Conservation (phyloP, 169 alveolate genomes). For the Plasmodium cynomolgi region DNA sequence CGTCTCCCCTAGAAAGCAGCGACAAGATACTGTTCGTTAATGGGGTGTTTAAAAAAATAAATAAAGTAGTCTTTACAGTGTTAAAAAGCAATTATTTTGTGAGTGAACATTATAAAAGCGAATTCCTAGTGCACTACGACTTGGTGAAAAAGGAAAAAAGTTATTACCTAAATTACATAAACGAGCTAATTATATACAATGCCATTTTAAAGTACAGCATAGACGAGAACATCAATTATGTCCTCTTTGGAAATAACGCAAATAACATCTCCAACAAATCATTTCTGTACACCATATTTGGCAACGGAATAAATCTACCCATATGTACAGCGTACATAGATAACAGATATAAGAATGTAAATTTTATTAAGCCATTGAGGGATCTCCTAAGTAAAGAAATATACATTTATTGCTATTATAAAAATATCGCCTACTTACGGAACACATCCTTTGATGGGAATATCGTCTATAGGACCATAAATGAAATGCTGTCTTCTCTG, state of each 20-base stretch:
- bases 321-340: conserved; percentile 46
- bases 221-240: conserved; percentile 57
- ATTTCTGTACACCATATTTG: conserved; percentile 51
- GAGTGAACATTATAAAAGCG: conserved; percentile 6
- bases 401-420: conserved; percentile 55
- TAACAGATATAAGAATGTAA: conserved; percentile 23
- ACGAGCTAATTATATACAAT: conserved; percentile 51
- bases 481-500: conserved; percentile 42
- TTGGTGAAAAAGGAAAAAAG: conserved; percentile 44
- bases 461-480: conserved; percentile 27
- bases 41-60: conserved; percentile 49
- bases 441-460: conserved; percentile 15
- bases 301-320: conserved; percentile 64
- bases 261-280: conserved; percentile 68
- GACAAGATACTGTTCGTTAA: not conserved
- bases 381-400: conserved; percentile 68
- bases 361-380: conserved; percentile 53
- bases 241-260: conserved; percentile 68
- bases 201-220: conserved; percentile 54
- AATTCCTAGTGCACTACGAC: conserved; percentile 23
- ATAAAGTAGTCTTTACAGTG: conserved; percentile 32
- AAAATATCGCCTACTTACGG: conserved; percentile 40
- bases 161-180: conserved; percentile 63
- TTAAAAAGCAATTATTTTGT: conserved; percentile 57
- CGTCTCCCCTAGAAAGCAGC: not conserved